Percentiles rank a stretch among this genome's conserved stretches.
Evolutionary conservation across 2,329 filamentous ascomycete genomes (phyloP).

Genomic region (Aspergillus quadrilineatus): DNA sequence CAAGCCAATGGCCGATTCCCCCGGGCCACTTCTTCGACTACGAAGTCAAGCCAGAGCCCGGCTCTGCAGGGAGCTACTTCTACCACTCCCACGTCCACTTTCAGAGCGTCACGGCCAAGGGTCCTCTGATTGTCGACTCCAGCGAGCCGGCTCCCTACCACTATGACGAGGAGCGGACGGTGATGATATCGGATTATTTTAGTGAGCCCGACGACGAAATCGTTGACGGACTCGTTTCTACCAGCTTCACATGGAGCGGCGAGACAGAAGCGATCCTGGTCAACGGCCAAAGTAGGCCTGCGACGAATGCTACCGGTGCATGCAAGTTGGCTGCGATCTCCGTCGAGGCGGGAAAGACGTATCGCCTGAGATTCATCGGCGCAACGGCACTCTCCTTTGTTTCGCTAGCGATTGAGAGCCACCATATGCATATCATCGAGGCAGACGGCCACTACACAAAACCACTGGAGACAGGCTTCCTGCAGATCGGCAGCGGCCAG

Average conservation of each 20-base stretch:
- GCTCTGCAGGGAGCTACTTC: slow-evolving; percentile 64
- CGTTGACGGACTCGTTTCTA: slow-evolving; percentile 49
- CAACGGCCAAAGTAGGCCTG: slow-evolving; percentile 55
- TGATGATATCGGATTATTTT: slow-evolving; percentile 60
- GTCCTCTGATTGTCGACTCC: slow-evolving; percentile 60
- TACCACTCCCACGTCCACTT: slow-evolving; percentile 68
- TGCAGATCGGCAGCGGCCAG: slow-evolving; percentile 60
- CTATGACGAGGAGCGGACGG: slow-evolving; percentile 62
- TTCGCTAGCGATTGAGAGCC: slow-evolving; percentile 57
- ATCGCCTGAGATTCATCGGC: slow-evolving; percentile 62
- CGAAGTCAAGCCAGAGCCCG: slow-evolving; percentile 55
- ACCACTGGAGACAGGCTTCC: slow-evolving; percentile 29
- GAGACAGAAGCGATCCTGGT: slow-evolving; percentile 59
- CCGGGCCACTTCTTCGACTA: slow-evolving; percentile 66
- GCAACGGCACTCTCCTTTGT: slow-evolving; percentile 56
- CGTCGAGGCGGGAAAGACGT: slow-evolving; percentile 60
- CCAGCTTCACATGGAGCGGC: slow-evolving; percentile 58
- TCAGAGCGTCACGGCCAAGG: slow-evolving; percentile 59
- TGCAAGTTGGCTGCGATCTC: slow-evolving; percentile 55
- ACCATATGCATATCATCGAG: slow-evolving; percentile 57
- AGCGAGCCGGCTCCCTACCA: slow-evolving; percentile 50
- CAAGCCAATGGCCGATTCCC: slow-evolving; percentile 65
- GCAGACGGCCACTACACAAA: slow-evolving; percentile 6
- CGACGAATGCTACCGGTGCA: slow-evolving; percentile 29
- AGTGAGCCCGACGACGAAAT: slow-evolving; percentile 54